Conservation (phyloP, 352 stramenopile species). For the Phytophthora lateralis region DNA sequence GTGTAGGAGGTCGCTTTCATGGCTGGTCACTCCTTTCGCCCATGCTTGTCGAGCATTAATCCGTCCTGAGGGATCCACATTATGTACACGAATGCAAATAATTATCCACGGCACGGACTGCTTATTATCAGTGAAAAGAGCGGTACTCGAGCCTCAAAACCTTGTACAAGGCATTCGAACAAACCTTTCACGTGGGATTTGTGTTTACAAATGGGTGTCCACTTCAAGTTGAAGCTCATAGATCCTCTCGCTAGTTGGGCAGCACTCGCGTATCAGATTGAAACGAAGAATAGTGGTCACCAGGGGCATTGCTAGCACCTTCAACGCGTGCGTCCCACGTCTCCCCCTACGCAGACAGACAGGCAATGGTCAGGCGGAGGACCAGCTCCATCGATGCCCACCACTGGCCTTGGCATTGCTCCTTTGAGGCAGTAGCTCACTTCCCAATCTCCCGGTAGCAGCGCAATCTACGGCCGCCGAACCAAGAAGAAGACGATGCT, state of each 20-base stretch:
- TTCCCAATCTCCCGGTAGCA: constrained; percentile 31
- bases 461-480: constrained; percentile 6
- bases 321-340: constrained; percentile 25
- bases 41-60: neutral
- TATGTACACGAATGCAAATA: neutral
- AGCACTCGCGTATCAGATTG: neutral
- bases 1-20: neutral
- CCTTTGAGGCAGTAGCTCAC: constrained; percentile 22
- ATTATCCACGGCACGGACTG: neutral
- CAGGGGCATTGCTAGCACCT: constrained; percentile 4
- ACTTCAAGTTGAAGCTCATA: constrained; percentile 13
- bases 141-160: neutral
- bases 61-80: neutral
- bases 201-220: neutral
- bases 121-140: neutral
- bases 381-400: neutral
- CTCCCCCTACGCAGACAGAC: constrained; percentile 12
- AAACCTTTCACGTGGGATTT: neutral
- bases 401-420: constrained; percentile 5
- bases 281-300: neutral
- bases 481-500: constrained; percentile 32
- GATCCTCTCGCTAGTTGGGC: neutral
- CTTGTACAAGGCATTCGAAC: no score
- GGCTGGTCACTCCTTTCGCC: neutral
- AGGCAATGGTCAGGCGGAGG: constrained; percentile 1